Base-by-base conservation (phyloP, 177 flowering plant genomes). In the Vitis hybrid region DNA sequence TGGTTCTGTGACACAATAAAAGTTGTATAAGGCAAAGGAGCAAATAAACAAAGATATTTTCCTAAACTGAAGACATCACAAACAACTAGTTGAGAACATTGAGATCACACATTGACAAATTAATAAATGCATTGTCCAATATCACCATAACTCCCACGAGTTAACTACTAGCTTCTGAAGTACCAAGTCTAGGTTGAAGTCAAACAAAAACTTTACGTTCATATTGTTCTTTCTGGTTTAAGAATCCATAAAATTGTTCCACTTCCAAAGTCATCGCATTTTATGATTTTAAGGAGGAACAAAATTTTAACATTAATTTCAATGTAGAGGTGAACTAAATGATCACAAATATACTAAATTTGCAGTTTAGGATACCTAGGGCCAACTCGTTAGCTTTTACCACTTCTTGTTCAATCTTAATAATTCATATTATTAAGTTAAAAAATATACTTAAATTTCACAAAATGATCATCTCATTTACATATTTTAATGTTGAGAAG, bases 1-100 rank as follows among this genome's bases (percentile, higher is more conserved):
- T 88, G 97, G 9, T 93, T 97, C 99, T 95, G 86, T 22, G 9
- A n/a, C 70, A 69, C 18, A 9, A 71, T 10, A 70, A 68, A 45
- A 54, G 12, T 50, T 45, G 8, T 8, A 18, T 13, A 45, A 68
- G 53, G 45, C 16, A 53, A 26, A 14, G 16, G 8, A 16, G 16
- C 56, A 53, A 15, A 53, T 12, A 53, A 12, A 16, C n/a, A 53
- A 53, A 53, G 15, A 53, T 14, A 53, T 53, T 15, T 53, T 13
- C 56, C 56, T 15, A 53, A 53, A 15, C 56, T 18, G 29, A 59
- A 50, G 56, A 34, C 59, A 29, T 13, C 5, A 26, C 2, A 12
- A 68, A 45, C 18, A 10, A 14, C 14, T 12, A 3, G 4, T 12
- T 14, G 48, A 5, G 14, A 31, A 22, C 63, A 61, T 61, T 31